Conservation (phyloP, 345 rosid species). For the Corchorus olitorius region DNA sequence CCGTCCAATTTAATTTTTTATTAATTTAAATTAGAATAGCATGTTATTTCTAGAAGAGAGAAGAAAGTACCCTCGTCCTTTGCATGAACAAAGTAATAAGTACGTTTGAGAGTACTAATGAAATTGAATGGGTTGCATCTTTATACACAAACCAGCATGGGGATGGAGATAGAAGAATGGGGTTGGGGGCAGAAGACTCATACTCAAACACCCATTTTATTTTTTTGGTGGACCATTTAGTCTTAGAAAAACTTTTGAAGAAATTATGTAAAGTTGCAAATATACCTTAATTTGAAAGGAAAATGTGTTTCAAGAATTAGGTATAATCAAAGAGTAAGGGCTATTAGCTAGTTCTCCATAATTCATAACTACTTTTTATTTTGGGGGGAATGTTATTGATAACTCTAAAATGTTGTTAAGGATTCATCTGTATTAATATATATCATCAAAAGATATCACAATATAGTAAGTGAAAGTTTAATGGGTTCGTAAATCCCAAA, state of each 20-base stretch:
- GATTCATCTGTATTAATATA: no score
- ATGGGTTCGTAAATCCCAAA: no score
- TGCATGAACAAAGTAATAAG: background rate
- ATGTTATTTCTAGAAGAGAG: background rate
- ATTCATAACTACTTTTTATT: no score
- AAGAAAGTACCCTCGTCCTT: background rate
- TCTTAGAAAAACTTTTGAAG: background rate
- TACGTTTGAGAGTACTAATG: background rate
- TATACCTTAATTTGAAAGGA: no score
- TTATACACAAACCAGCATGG: background rate
- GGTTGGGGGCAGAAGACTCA: background rate
- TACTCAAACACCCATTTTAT: background rate
- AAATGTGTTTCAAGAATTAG: no score
- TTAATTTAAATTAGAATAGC: no score
- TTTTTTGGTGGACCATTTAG: background rate
- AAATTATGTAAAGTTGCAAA: background rate
- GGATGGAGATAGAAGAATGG: background rate
- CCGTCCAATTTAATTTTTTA: background rate
- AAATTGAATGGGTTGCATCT: background rate
- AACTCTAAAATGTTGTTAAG: no score
- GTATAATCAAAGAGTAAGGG: no score
- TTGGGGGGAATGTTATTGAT: no score
- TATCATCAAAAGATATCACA: no score
- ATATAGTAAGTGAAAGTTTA: no score
- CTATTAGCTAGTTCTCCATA: no score